A percentile compares a stretch with the other conserved stretches of the same genome.
These are phyloP conservation scores for Euphrasia arctica DNA, from an alignment of 305 asterid species.

Conservation along the genomic window DNA sequence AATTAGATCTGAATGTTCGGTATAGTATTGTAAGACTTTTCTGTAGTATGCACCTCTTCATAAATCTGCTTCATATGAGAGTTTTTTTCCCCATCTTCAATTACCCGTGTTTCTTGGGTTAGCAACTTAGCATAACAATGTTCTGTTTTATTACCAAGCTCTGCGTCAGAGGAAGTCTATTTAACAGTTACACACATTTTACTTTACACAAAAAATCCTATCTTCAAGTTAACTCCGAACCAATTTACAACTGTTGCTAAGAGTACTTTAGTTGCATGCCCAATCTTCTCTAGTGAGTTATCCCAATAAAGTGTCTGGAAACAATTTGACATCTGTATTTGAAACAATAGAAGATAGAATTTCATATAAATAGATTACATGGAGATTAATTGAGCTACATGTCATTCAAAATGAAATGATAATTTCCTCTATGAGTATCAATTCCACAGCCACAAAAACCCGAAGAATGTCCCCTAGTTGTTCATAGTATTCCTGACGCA, in stretches of 20 bases:
- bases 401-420: neutral
- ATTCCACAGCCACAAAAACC: neutral
- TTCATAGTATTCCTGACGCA: constrained; percentile 1
- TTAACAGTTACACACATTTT: neutral
- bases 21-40: no score
- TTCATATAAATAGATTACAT: neutral
- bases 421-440: neutral
- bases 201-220: neutral
- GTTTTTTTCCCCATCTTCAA: neutral
- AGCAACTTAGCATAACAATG: neutral
- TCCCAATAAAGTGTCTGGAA: neutral
- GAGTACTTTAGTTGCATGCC: neutral
- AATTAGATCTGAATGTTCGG: no score
- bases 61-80: constrained; percentile 1
- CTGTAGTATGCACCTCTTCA: neutral
- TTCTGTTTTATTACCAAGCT: neutral
- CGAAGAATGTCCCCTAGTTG: neutral
- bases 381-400: neutral
- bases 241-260: neutral
- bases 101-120: neutral
- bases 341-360: neutral
- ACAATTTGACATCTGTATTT: neutral
- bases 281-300: neutral
- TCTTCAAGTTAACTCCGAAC: neutral
- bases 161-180: neutral